phyloP scores from a whole-genome alignment of 2,329 filamentous ascomycete genomes.

The Acephala macrosclerotiorum region DNA sequence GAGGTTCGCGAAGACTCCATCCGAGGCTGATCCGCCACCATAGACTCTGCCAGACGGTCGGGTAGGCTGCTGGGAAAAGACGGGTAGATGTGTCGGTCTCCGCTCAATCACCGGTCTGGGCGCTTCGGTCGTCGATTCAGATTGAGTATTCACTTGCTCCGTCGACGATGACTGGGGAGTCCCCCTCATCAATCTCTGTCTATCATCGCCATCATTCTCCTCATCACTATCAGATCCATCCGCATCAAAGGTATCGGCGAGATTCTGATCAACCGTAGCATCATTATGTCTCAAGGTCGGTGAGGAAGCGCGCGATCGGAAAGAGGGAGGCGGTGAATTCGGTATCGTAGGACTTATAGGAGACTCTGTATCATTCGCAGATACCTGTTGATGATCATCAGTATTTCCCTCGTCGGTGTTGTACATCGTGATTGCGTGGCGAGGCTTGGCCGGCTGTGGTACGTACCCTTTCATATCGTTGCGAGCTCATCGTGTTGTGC shows the following conservation, averaged over 20 bases:
- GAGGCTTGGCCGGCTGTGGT: slow-evolving; percentile 23
- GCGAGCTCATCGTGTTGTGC: slow-evolving; percentile 41
- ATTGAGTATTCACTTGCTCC: slow-evolving; percentile 42
- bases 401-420: slow-evolving; percentile 18
- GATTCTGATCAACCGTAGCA: slow-evolving; percentile 72
- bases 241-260: slow-evolving; percentile 92
- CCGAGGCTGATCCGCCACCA: slow-evolving; percentile 79
- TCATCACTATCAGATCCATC: slow-evolving; percentile 76
- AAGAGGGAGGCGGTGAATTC: slow-evolving; percentile 77
- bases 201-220: slow-evolving; percentile 79
- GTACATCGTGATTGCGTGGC: slow-evolving; percentile 31
- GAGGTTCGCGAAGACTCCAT: slow-evolving; percentile 96
- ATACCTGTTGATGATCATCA: slow-evolving; percentile 54
- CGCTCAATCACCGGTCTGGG: slow-evolving; percentile 37
- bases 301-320: slow-evolving; percentile 84
- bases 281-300: slow-evolving; percentile 55
- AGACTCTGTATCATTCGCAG: slow-evolving; percentile 63
- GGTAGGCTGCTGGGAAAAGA: slow-evolving; percentile 34
- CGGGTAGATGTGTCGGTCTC: slow-evolving; percentile 39
- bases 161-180: slow-evolving; percentile 46
- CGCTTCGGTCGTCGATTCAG: slow-evolving; percentile 30
- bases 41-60: slow-evolving; percentile 58
- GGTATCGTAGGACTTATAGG: slow-evolving; percentile 44
- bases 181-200: slow-evolving; percentile 84
- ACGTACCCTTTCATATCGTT: slow-evolving; percentile 64